Conservation (phyloP, 2,329 filamentous ascomycete genomes). For the Aspergillus sojae region DNA sequence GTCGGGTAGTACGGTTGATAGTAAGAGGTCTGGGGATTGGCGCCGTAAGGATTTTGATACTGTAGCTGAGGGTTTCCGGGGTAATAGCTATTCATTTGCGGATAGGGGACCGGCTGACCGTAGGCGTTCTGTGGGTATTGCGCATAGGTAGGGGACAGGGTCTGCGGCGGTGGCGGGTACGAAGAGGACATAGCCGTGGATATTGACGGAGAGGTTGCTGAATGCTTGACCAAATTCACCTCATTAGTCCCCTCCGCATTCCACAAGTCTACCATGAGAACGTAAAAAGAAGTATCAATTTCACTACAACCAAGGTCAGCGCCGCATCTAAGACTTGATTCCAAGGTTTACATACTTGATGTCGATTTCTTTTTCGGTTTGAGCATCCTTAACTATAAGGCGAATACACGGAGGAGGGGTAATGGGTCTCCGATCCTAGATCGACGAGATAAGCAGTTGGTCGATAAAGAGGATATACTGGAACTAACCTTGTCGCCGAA, state of each 20-base stretch:
- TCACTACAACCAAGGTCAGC: conserved; percentile 55
- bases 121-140: conserved; percentile 44
- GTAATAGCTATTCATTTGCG: conserved; percentile 42
- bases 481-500: conserved; percentile 88
- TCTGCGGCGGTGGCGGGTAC: conserved; percentile 60
- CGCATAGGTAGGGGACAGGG: conserved; percentile 38
- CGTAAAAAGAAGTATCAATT: conserved; percentile 68
- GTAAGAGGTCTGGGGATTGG: conserved; percentile 32
- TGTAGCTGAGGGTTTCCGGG: conserved; percentile 33
- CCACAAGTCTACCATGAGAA: conserved; percentile 72
- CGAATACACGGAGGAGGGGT: conserved; percentile 92
- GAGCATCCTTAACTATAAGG: conserved; percentile 74
- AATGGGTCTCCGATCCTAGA: conserved; percentile 87
- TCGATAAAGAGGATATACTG: conserved; percentile 9
- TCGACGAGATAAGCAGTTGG: conserved; percentile 2
- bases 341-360: conserved; percentile 65
- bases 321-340: neutral
- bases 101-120: conserved; percentile 42
- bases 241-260: conserved; percentile 62
- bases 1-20: conserved; percentile 35
- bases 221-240: conserved; percentile 70
- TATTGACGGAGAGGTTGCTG: conserved; percentile 72
- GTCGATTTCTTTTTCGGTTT: conserved; percentile 78
- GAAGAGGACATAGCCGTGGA: conserved; percentile 78
- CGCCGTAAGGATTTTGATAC: conserved; percentile 39